A percentile compares a stretch with the other conserved stretches of the same genome.
phyloP scores from a whole-genome alignment of 129 eudicot species.

The Silybum marianum region DNA sequence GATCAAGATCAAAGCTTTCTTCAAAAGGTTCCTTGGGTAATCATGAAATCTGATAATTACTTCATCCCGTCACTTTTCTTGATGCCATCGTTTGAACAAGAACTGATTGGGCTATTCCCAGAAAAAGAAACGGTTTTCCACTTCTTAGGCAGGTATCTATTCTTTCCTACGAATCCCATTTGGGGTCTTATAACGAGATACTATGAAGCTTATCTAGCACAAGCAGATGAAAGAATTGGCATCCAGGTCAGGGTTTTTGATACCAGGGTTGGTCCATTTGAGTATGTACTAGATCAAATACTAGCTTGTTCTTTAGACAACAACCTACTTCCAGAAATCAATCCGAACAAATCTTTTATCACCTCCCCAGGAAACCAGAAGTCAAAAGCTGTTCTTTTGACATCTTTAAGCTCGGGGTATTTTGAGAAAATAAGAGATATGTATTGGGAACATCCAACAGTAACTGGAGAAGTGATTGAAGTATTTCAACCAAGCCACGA shows the following conservation, averaged over 20 bases:
- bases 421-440: constrained; percentile 58
- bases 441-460: constrained; percentile 71
- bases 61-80: constrained; percentile 75
- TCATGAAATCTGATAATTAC: constrained; percentile 74
- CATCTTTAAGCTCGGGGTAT: constrained; percentile 67
- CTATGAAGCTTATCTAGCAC: constrained; percentile 64
- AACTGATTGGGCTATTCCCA: constrained; percentile 58
- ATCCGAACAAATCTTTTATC: constrained; percentile 31
- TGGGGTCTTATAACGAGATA: constrained; percentile 79
- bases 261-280: constrained; percentile 50
- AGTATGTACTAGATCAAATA: constrained; percentile 67
- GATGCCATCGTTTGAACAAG: constrained; percentile 66
- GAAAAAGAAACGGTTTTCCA: constrained; percentile 71
- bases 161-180: constrained; percentile 66
- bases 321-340: constrained; percentile 53
- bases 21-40: constrained; percentile 57
- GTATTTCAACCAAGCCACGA: constrained; percentile 83
- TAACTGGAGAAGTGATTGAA: constrained; percentile 48
- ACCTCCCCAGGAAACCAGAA: constrained; percentile 27
- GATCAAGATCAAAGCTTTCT: constrained; percentile 67
- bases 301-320: constrained; percentile 55
- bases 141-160: constrained; percentile 64
- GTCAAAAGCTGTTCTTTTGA: constrained; percentile 61
- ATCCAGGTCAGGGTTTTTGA: constrained; percentile 73
- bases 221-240: constrained; percentile 68